Conservation (phyloP, 805 yeast genomes). For the Schwanniomyces polymorphus region DNA sequence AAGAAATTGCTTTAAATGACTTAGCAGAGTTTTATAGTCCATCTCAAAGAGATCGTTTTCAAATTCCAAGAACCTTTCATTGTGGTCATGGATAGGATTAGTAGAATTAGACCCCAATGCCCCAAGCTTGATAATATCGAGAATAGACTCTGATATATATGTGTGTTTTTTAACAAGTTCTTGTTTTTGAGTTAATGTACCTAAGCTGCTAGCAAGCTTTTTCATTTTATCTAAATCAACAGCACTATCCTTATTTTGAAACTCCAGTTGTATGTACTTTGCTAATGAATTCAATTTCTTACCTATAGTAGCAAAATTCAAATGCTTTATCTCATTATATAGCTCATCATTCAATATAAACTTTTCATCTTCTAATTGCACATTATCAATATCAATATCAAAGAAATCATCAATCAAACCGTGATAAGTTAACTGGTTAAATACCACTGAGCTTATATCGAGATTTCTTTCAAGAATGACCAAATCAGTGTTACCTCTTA, state of each 20-base stretch:
- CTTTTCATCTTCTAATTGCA: constrained; percentile 15
- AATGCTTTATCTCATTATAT: constrained; percentile 52
- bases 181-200: constrained; percentile 66
- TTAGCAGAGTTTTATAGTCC: constrained; percentile 34
- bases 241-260: constrained; percentile 26
- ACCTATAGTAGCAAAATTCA: constrained; percentile 82
- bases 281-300: constrained; percentile 69
- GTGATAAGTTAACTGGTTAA: constrained; percentile 76
- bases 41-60: constrained; percentile 67
- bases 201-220: constrained; percentile 67
- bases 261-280: constrained; percentile 64
- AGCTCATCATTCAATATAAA: constrained; percentile 46
- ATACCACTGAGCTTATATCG: constrained; percentile 69
- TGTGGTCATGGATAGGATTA: constrained; percentile 22
- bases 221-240: constrained; percentile 52
- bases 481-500: constrained; percentile 61
- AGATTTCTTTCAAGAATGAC: constrained; percentile 76
- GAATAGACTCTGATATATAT: constrained; percentile 62
- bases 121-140: constrained; percentile 42
- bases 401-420: constrained; percentile 80
- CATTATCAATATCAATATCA: constrained; percentile 45
- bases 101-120: constrained; percentile 6
- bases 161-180: constrained; percentile 73
- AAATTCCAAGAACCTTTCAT: constrained; percentile 52
- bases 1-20: constrained; percentile 38